Evolutionary conservation across 352 stramenopile species (phyloP), one percentile per base, ranked within the genome.

Genomic region (Elongisporangium anandrum): DNA sequence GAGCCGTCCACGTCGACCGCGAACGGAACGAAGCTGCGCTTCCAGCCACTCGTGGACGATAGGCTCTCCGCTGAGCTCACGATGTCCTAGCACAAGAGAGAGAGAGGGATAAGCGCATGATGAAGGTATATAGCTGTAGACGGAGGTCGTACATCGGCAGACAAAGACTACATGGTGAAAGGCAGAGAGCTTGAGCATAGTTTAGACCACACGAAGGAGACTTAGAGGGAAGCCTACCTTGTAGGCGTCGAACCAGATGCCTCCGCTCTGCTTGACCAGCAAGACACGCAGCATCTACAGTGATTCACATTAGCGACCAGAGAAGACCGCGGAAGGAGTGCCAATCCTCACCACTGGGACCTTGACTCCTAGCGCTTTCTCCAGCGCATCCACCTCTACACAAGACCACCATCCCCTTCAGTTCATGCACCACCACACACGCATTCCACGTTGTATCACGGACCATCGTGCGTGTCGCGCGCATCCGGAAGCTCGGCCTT

Each of bases 231-330:
- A 13, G n/a, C 8, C 0, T 50, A 81, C 76, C 70, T 85, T 87
- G 70, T 86, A 95, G 52, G 91, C 84, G 49, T 95, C 82, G 26
- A 95, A 95, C 80, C 80, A 95, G 24, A 95, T 76, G 6, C 83
- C 83, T 2, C 85, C 80, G 26, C 84, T 92, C 50, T 93, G 85
- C 54, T 87, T 88, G 47, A 72, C 77, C 16, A 93, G 29, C 24
- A 94, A 59, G 41, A 70, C 84, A n/a, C 73, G 78, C 17, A 94
- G 53, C 20, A 78, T 69, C 79, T 91, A 61, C 26, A 49, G 12
- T 1, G 16, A 54, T 9, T 29, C 15, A n/a, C n/a, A n/a, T n/a
- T n/a, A n/a, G n/a, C n/a, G n/a, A n/a, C n/a, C n/a, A n/a, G n/a
- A n/a, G n/a, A 23, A 54, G 8, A 23, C 52, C 15, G 38, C 10